A percentile compares a stretch with the other conserved stretches of the same genome.
Conservation (phyloP, 106 monocot species). For the Acorus calamus region DNA sequence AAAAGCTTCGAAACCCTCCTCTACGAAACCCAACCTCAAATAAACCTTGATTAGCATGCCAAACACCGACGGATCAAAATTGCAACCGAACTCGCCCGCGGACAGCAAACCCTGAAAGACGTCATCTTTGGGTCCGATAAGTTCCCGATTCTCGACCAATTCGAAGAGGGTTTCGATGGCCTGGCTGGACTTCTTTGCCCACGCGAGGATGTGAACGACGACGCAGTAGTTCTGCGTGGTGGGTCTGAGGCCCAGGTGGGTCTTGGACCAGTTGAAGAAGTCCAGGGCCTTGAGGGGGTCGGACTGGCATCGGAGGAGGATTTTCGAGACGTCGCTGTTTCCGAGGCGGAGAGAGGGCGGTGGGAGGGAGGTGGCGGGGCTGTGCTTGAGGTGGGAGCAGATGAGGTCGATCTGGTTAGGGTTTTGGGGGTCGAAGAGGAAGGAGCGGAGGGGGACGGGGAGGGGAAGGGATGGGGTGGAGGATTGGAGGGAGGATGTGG, state of each 20-base stretch:
- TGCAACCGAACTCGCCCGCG: constrained; percentile 12
- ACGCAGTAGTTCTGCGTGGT: constrained; percentile 26
- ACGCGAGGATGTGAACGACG: constrained; percentile 41
- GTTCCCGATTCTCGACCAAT: constrained; percentile 13
- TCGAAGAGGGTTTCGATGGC: constrained; percentile 35
- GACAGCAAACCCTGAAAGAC: constrained; percentile 24
- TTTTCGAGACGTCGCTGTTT: constrained; percentile 23
- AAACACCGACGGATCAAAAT: constrained; percentile 30
- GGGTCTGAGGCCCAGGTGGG: constrained; percentile 11
- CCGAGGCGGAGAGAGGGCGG: constrained; percentile 19
- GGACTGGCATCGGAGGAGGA: constrained; percentile 45
- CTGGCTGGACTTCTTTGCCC: constrained; percentile 26
- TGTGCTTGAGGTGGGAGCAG: constrained; percentile 18
- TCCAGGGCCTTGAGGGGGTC: constrained; percentile 43
- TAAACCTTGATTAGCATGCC: constrained; percentile 45
- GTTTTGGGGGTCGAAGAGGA: constrained; percentile 9
- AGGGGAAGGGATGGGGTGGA: neutral
- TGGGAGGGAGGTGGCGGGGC: constrained; percentile 7
- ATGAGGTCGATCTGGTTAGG: constrained; percentile 7
- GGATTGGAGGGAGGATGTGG: neutral
- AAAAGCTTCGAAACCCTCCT: constrained; percentile 28
- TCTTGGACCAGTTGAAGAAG: constrained; percentile 36
- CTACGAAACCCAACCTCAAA: constrained; percentile 14
- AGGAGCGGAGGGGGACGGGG: constrained; percentile 9
- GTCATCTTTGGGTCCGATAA: constrained; percentile 14